Evolutionary conservation across 768 basidiomycete genomes (phyloP).

Genomic region (Tricholoma saponaceum): DNA sequence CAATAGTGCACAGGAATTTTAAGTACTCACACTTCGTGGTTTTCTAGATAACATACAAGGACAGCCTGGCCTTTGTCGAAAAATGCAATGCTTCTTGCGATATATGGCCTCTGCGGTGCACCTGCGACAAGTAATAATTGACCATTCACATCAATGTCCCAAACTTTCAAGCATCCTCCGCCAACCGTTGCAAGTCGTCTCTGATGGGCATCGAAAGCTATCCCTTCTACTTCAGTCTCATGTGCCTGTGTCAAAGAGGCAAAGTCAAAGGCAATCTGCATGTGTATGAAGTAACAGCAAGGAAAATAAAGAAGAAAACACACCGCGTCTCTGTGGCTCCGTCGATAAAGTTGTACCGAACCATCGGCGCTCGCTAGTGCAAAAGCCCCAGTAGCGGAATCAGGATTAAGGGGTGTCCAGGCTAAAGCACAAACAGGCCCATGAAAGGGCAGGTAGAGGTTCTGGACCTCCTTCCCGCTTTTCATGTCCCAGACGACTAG

Average conservation of each 20-base stretch:
- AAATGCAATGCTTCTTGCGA: not conserved
- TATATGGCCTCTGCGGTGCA: not conserved
- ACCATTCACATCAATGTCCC: not conserved
- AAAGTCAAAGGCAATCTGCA: not conserved
- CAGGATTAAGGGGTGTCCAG: not conserved
- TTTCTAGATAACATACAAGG: not conserved
- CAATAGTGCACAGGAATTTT: not conserved
- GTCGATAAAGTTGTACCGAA: not conserved
- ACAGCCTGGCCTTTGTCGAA: not conserved
- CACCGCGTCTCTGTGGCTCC: not conserved
- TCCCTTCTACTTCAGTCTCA: not conserved
- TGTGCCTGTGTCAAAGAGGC: not conserved
- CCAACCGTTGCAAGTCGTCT: not conserved
- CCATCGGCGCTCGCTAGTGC: not conserved
- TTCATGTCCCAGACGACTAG: not conserved
- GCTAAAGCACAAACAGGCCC: not conserved
- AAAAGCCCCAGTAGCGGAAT: not conserved
- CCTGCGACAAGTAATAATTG: not conserved
- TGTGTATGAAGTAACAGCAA: not conserved
- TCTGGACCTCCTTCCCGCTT: not conserved
- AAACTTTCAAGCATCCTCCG: not conserved
- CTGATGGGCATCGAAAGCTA: not conserved
- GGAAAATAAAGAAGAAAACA: not conserved
- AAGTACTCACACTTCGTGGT: not conserved
- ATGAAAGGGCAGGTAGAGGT: not conserved